Conservation (phyloP, 2,329 filamentous ascomycete genomes). For the Trematosphaeria pertusa region DNA sequence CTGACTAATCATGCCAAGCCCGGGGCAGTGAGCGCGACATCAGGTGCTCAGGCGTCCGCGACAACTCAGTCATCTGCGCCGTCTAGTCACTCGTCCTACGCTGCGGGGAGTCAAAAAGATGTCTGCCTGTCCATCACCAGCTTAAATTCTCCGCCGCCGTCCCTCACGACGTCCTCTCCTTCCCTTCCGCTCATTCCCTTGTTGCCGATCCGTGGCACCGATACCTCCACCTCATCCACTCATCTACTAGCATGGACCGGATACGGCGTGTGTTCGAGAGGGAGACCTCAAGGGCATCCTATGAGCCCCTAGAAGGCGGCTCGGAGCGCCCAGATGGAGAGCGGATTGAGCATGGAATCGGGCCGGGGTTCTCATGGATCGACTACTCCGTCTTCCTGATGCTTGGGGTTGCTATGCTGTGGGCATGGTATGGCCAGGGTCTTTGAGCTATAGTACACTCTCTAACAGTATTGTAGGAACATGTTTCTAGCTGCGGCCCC, state of each 20-base stretch:
- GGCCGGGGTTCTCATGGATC: constrained; percentile 75
- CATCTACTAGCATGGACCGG: constrained; percentile 39
- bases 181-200: too few relatives aligned
- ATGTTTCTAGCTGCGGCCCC: constrained; percentile 97
- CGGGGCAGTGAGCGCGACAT: constrained; percentile 15
- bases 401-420: constrained; percentile 91
- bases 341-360: constrained; percentile 32
- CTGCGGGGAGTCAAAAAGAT: constrained; percentile 21
- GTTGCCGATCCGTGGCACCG: too few relatives aligned
- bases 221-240: constrained; percentile 9
- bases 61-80: constrained; percentile 19
- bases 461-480: constrained; percentile 69
- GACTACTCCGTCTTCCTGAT: constrained; percentile 87
- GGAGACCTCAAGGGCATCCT: constrained; percentile 33
- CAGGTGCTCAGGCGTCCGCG: constrained; percentile 22
- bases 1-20: constrained; percentile 9
- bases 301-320: constrained; percentile 49
- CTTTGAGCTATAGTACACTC: not conserved
- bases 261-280: constrained; percentile 40
- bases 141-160: constrained; percentile 4
- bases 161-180: constrained; percentile 14
- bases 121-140: constrained; percentile 21
- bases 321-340: constrained; percentile 44
- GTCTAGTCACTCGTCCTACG: not conserved
- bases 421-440: constrained; percentile 77